phyloP scores from a whole-genome alignment of 2,329 filamentous ascomycete species.

The Fusarium devonianum region DNA sequence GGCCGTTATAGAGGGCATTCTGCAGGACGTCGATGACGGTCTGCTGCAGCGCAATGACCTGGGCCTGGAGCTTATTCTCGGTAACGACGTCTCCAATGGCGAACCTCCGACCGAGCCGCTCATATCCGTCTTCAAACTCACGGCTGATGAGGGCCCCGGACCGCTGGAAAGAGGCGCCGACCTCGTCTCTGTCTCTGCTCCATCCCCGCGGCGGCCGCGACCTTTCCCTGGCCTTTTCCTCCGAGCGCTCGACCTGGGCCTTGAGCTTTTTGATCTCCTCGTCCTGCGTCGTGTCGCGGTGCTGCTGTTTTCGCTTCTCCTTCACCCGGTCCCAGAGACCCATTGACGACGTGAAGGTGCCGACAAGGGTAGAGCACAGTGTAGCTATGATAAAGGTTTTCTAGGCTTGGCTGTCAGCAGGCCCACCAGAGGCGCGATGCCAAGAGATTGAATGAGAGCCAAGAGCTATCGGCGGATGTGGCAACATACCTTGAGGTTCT shows the following conservation, averaged over 20 bases:
- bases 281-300: conserved; percentile 37
- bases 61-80: conserved; percentile 38
- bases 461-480: no score
- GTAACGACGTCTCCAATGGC: conserved; percentile 38
- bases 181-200: conserved; percentile 22
- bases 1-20: conserved; percentile 32
- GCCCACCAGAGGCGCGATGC: neutral
- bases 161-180: conserved; percentile 30
- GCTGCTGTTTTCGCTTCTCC: conserved; percentile 32
- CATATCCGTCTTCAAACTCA: conserved; percentile 37
- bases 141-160: conserved; percentile 38
- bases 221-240: conserved; percentile 2
- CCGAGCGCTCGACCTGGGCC: conserved; percentile 24
- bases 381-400: conserved; percentile 41
- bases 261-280: conserved; percentile 39
- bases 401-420: conserved; percentile 12
- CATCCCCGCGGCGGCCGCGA: no score
- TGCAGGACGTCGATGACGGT: conserved; percentile 39
- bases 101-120: conserved; percentile 31
- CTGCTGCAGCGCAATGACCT: conserved; percentile 38
- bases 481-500: conserved; percentile 34
- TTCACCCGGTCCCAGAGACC: conserved; percentile 40
- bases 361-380: conserved; percentile 38
- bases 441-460: neutral
- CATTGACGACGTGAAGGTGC: conserved; percentile 40